Conservation (phyloP, 2,329 filamentous ascomycete species). For the Pseudocercospora musae region DNA sequence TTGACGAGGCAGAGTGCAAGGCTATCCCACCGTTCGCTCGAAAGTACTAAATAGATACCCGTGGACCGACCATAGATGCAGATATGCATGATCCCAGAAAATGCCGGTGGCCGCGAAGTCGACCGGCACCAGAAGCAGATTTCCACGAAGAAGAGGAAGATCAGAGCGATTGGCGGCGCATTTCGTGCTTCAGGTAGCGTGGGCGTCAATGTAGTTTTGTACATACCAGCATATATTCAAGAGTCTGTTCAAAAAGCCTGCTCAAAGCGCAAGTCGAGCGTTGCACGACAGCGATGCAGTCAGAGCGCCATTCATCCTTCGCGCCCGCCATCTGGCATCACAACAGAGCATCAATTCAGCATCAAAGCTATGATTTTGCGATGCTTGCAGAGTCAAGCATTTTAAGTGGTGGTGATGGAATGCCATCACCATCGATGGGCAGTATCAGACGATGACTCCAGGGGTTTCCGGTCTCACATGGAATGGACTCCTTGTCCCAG, state of each 20-base stretch:
- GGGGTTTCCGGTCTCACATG: background rate
- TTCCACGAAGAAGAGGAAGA: background rate
- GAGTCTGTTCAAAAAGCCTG: background rate
- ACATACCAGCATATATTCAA: constrained; percentile 16
- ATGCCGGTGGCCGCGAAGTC: background rate
- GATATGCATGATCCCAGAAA: background rate
- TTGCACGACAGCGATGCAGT: background rate
- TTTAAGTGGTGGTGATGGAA: background rate
- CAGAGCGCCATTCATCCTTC: background rate
- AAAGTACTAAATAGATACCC: constrained; percentile 62
- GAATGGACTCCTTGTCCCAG: background rate
- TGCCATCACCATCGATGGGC: background rate
- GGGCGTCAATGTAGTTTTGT: constrained; percentile 17
- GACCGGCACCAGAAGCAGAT: constrained; percentile 2
- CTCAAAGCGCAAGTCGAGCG: background rate
- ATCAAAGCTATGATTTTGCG: background rate
- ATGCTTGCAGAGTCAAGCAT: background rate
- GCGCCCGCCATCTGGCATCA: background rate
- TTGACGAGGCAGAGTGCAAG: constrained; percentile 96
- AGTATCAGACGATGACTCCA: background rate
- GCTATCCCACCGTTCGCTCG: constrained; percentile 94
- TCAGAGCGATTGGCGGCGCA: constrained; percentile 2
- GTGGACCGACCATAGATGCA: background rate
- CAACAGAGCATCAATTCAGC: background rate
- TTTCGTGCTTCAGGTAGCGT: constrained; percentile 20